Conservation (phyloP, 2,329 filamentous ascomycete genomes). For the Pyricularia pennisetigena region DNA sequence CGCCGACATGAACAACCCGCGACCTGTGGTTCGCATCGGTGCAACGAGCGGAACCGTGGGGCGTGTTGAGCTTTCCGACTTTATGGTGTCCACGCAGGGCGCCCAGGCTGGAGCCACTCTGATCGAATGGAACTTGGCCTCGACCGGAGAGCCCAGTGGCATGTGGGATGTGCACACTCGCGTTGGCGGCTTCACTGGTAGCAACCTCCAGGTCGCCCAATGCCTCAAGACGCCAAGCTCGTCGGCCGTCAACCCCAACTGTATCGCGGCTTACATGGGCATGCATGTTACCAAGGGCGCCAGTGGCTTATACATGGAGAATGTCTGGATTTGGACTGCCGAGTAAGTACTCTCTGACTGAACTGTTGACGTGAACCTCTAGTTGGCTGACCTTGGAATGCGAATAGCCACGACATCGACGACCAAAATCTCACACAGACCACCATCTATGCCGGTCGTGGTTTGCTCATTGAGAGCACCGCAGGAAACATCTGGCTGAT, state of each 20-base stretch:
- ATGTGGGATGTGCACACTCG: slow-evolving; percentile 72
- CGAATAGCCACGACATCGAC: slow-evolving; percentile 17
- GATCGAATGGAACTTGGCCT: slow-evolving; percentile 62
- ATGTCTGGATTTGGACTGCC: slow-evolving; percentile 40
- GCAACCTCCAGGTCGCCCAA: slow-evolving; percentile 54
- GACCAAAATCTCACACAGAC: slow-evolving; percentile 32
- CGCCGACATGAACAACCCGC: slow-evolving; percentile 46
- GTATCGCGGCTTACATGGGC: slow-evolving; percentile 26
- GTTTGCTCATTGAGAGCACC: slow-evolving; percentile 24
- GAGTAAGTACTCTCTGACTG: slow-evolving; percentile 9
- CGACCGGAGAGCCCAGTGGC: slow-evolving; percentile 29
- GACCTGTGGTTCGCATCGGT: slow-evolving; percentile 53
- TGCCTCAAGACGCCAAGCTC: slow-evolving; percentile 45
- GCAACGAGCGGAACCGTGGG: slow-evolving; percentile 48
- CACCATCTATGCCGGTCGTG: slow-evolving; percentile 39
- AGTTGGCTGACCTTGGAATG: neutral
- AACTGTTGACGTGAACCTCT: neutral
- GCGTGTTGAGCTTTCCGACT: slow-evolving; percentile 59
- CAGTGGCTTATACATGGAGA: slow-evolving; percentile 33
- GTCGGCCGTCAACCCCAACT: slow-evolving; percentile 21
- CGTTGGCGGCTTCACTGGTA: slow-evolving; percentile 62
- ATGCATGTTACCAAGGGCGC: slow-evolving; percentile 30
- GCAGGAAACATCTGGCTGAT: slow-evolving; percentile 31
- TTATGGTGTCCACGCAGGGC: slow-evolving; percentile 60
- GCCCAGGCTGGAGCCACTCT: slow-evolving; percentile 56